phyloP scores from a whole-genome alignment of 768 basidiomycete species.

The Collybia sp. region DNA sequence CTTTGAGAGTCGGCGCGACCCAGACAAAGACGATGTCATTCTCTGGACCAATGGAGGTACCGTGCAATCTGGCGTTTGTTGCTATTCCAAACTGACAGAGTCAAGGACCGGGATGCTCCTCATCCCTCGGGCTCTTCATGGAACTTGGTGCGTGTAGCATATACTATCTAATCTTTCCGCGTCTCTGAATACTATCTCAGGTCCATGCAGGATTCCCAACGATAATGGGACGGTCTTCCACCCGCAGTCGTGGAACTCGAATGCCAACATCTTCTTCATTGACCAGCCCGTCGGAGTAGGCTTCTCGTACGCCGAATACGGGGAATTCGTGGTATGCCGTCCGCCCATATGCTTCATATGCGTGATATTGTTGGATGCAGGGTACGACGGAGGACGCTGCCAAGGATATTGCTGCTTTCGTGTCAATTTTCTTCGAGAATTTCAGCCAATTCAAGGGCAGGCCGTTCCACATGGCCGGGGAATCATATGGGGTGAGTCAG shows the following conservation, averaged over 20 bases:
- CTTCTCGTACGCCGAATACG: conserved; percentile 61
- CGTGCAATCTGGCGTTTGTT: neutral
- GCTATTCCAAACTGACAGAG: neutral
- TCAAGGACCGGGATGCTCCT: conserved; percentile 35
- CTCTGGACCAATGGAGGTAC: conserved; percentile 52
- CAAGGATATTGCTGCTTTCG: conserved; percentile 65
- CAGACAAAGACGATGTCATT: conserved; percentile 56
- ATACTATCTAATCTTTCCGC: neutral
- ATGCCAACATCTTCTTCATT: conserved; percentile 60
- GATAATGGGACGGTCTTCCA: conserved; percentile 47
- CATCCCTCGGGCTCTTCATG: conserved; percentile 63
- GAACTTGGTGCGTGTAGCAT: conserved; percentile 46
- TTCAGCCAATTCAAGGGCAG: conserved; percentile 70
- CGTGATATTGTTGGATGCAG: conserved; percentile 21
- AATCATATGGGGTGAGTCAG: conserved; percentile 66
- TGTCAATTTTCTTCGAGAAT: conserved; percentile 70
- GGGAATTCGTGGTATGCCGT: conserved; percentile 51
- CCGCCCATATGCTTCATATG: neutral
- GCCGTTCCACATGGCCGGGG: conserved; percentile 62
- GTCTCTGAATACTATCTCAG: conserved; percentile 19
- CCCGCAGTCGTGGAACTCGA: conserved; percentile 62
- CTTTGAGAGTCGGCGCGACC: conserved; percentile 65
- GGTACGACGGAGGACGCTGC: conserved; percentile 65
- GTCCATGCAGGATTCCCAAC: conserved; percentile 62
- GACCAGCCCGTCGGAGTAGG: conserved; percentile 62